Base-by-base conservation (phyloP, 2,329 filamentous ascomycete species). In the Cryphonectria parasitica region DNA sequence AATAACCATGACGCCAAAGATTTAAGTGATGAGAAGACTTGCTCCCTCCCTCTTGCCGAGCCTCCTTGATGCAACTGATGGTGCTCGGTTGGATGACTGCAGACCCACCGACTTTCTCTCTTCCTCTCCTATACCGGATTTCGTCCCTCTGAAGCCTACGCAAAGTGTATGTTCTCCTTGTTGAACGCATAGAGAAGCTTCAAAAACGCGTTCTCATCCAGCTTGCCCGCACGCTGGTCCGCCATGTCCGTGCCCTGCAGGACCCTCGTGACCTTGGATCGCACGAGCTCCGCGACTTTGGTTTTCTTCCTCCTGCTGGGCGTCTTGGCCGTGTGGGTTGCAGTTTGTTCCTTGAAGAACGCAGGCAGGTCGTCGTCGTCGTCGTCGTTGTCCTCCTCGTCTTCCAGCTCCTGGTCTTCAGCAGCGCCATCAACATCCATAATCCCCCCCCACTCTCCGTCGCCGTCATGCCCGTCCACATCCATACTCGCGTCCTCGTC, bases 131-230 rank as follows among this genome's bases (percentile, higher is more conserved):
- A 15, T 3, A 13, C 54, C 4, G 1, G 6, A 25, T 13, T 31
- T 5, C 13, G n/a, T 15, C 43, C 28, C 3, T 41, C 39, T 34
- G 34, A 4, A 25, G 17, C 56, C 61, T 80, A 94, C 73, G 89
- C 92, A 80, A 98, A 98, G 83, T 98, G 95, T 71, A 98, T 95
- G 39, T 94, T 94, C 79, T 97, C 93, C 74, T 93, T 89, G 79
- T 98, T 97, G 81, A 98, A 97, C 1, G 92, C 91, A 75, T 85
- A 87, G 54, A 97, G 82, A 74, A 98, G 80, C 75, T 90, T 91
- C 78, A 99, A 82, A 78, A 98, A 98, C 77, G 97, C 95, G 67
- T 92, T 95, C 82, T 98, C 94, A 77, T 98, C 94, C 77, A 94
- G 97, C 84, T 96, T 91, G 72, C 93, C 88, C 15, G 95, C 89